A percentile compares a stretch with the other conserved stretches of the same genome.
Evolutionary conservation across 2,329 filamentous ascomycete species (phyloP).

Genomic region (Davidsoniella virescens): DNA sequence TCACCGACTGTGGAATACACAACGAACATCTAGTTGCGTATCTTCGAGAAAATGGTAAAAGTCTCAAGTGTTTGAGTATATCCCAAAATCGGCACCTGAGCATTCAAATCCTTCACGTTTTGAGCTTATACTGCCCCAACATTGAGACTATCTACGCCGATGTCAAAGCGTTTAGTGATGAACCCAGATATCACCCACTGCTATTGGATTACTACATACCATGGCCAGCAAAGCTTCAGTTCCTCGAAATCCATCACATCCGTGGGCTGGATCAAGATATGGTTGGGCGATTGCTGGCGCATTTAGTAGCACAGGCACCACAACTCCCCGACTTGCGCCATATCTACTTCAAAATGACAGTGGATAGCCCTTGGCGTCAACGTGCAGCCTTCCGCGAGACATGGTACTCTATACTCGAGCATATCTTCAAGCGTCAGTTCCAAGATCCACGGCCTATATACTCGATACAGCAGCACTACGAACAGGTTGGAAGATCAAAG

Average conservation of each 20-base stretch:
- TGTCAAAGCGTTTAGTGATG: neutral
- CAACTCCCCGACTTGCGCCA: constrained; percentile 50
- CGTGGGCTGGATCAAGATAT: constrained; percentile 55
- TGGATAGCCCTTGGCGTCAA: constrained; percentile 69
- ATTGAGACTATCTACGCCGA: neutral
- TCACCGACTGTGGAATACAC: too few species aligned
- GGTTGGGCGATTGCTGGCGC: constrained; percentile 64
- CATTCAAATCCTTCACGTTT: too few species aligned
- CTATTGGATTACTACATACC: constrained; percentile 18
- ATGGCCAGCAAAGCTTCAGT: constrained; percentile 60
- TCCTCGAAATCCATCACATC: constrained; percentile 60
- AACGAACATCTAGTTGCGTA: too few species aligned
- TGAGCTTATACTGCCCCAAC: neutral
- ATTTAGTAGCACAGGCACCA: constrained; percentile 55
- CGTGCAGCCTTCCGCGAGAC: constrained; percentile 62
- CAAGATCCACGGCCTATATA: constrained; percentile 22
- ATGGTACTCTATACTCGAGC: constrained; percentile 57
- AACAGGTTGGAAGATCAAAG: neutral
- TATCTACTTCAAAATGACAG: constrained; percentile 58
- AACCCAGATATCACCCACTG: too few species aligned
- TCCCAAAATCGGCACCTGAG: too few species aligned
- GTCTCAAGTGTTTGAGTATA: too few species aligned
- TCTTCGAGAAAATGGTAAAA: too few species aligned
- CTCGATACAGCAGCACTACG: constrained; percentile 6
- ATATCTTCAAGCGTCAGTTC: constrained; percentile 42